These are phyloP conservation scores for Sporisorium graminicola DNA, from an alignment of 1,284 basidiomycete species.

Conservation along the genomic window DNA sequence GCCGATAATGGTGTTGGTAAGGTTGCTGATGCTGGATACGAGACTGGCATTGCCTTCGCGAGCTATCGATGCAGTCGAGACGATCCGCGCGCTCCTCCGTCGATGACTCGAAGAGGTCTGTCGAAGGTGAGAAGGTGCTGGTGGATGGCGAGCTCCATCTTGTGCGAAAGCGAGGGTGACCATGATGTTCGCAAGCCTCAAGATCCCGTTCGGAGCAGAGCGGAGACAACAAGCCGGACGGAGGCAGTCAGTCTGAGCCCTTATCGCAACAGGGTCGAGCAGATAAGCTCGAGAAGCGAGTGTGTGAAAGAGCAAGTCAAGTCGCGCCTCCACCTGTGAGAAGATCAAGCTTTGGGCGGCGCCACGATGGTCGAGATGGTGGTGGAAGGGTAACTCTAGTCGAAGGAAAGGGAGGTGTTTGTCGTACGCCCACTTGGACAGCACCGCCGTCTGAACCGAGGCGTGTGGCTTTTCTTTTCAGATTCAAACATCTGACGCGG, in stretches of 20 bases:
- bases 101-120: conserved; percentile 2
- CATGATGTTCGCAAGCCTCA: conserved; percentile 19
- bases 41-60: conserved; percentile 43
- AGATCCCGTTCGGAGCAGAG: background rate
- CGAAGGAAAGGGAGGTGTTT: background rate
- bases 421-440: background rate
- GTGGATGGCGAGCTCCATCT: conserved; percentile 23
- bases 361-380: conserved; percentile 11
- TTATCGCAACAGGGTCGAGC: background rate
- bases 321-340: background rate
- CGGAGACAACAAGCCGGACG: background rate
- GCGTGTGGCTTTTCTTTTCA: background rate
- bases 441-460: background rate
- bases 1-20: conserved; percentile 69
- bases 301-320: too few species aligned
- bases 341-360: conserved; percentile 8
- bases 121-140: conserved; percentile 5
- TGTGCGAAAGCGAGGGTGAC: conserved; percentile 36
- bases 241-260: too few species aligned
- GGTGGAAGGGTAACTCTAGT: background rate
- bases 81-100: conserved; percentile 19
- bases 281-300: background rate
- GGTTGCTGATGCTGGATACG: conserved; percentile 65
- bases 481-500: background rate
- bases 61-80: conserved; percentile 42